Base-by-base conservation (phyloP, 2,329 filamentous ascomycete genomes). In the Thermoascus crustaceus region DNA sequence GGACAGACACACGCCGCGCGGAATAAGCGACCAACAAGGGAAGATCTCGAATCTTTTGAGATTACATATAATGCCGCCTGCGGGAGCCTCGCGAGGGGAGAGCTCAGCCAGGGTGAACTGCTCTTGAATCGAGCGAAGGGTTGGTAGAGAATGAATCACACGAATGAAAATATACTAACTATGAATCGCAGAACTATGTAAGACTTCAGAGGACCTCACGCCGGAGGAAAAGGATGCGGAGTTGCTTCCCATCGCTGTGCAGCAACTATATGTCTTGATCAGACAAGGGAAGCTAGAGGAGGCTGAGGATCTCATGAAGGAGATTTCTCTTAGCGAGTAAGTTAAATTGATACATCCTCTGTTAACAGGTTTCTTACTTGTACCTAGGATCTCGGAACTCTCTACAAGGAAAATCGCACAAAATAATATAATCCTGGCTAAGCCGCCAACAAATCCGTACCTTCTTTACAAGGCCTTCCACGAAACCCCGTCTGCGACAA, bases 51-150 rank as follows among this genome's bases (percentile, higher is more conserved):
- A 40, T 68, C 72, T 0, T 80, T 80, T 41, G 77, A 81, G 54
- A 80, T 73, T 3, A 70, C 75, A 3, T 81, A 76, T 57, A 80
- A 81, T 55, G 72, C 74, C 6, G 77, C 76, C 22, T 80, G 77
- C 53, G 67, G 70, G 38, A 74, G 73, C 49, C 75, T 81, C 50
- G 75, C 75, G 24, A 68, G 73, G 46, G 75, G 75, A 26, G 72
- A 76, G 47, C 61, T 78, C 30, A 66, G 59, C 3, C 72, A 78
- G 47, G 75, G 66, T 14, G 72, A 76, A 42, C 56, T 79, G 20
- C 63, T 80, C 38, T 54, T 81, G 39, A 75, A 70, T 55, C 64
- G 76, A 39, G 73, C 77, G 18, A 73, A 72, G 55, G 67, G 68
- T 71, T 40, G 23, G 58, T 10, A 3, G 7, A 14, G 6, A 11